Conservation (phyloP, 2,329 filamentous ascomycete species). For the Bisporella sp. region DNA sequence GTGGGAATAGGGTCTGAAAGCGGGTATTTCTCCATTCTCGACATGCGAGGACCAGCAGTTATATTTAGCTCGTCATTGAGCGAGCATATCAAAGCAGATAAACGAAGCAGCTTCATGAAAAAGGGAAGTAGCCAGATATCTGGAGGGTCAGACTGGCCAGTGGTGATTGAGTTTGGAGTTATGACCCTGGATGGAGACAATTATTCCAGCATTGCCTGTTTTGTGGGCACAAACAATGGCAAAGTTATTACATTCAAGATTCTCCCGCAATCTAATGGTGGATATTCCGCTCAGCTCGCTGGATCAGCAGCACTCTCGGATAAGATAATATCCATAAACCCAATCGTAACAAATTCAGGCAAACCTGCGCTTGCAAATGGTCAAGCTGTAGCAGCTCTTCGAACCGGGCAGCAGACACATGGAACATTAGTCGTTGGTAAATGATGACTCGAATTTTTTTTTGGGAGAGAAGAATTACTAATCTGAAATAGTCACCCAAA, state of each 20-base stretch:
- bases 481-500: slow-evolving; percentile 43
- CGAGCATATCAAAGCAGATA: slow-evolving; percentile 71
- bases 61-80: slow-evolving; percentile 69
- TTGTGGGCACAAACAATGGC: slow-evolving; percentile 81
- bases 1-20: slow-evolving; percentile 79
- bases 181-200: slow-evolving; percentile 91
- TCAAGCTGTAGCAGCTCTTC: slow-evolving; percentile 64
- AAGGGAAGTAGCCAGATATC: slow-evolving; percentile 42
- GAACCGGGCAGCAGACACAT: slow-evolving; percentile 67
- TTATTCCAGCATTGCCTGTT: slow-evolving; percentile 89
- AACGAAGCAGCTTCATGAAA: slow-evolving; percentile 64
- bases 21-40: slow-evolving; percentile 74
- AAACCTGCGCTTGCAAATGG: slow-evolving; percentile 70
- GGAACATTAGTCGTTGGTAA: slow-evolving; percentile 72
- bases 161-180: slow-evolving; percentile 81
- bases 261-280: slow-evolving; percentile 60
- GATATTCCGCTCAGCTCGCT: slow-evolving; percentile 66
- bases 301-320: slow-evolving; percentile 64
- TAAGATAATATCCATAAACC: slow-evolving; percentile 66
- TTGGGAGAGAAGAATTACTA: slow-evolving; percentile 4
- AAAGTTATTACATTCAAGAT: slow-evolving; percentile 87
- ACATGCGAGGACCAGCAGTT: slow-evolving; percentile 78
- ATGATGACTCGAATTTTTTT: slow-evolving; percentile 21
- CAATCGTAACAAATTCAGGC: slow-evolving; percentile 74
- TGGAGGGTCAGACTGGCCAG: slow-evolving; percentile 63